phyloP scores from a whole-genome alignment of 306 rosid genomes.

The Pterocarpus macrocarpus region DNA sequence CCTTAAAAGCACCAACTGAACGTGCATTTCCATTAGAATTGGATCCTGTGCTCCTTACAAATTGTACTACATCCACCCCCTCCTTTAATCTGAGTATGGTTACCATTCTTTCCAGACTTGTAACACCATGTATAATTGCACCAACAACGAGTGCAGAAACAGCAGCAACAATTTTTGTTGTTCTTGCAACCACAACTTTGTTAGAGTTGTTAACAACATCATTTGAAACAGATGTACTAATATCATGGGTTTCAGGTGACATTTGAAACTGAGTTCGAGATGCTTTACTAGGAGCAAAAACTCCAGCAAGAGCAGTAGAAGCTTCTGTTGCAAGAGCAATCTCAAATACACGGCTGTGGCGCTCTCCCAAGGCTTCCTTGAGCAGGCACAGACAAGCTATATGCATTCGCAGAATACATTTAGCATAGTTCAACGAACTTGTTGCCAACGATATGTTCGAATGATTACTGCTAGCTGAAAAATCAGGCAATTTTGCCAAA shows the following conservation, averaged over 20 bases:
- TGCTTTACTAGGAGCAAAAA: slow-evolving; percentile 79
- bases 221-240: slow-evolving; percentile 44
- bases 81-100: slow-evolving; percentile 82
- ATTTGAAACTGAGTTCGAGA: slow-evolving; percentile 76
- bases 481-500: slow-evolving; percentile 71
- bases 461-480: slow-evolving; percentile 63
- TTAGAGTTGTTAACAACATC: slow-evolving; percentile 58
- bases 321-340: slow-evolving; percentile 93
- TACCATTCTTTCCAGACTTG: slow-evolving; percentile 91
- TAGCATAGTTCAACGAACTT: slow-evolving; percentile 72
- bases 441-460: slow-evolving; percentile 56
- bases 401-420: slow-evolving; percentile 77
- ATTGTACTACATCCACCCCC: slow-evolving; percentile 84
- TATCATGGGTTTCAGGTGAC: slow-evolving; percentile 78
- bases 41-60: slow-evolving; percentile 78
- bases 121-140: slow-evolving; percentile 80
- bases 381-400: slow-evolving; percentile 80
- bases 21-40: slow-evolving; percentile 90
- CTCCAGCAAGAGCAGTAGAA: slow-evolving; percentile 74
- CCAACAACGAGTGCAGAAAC: slow-evolving; percentile 89
- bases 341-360: slow-evolving; percentile 95
- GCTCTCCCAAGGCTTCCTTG: slow-evolving; percentile 97
- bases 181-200: slow-evolving; percentile 62
- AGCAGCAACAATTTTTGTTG: slow-evolving; percentile 82
- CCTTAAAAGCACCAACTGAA: slow-evolving; percentile 68